phyloP scores from a whole-genome alignment of 2,329 filamentous ascomycete species.

The Hymenoscyphus infarciens region DNA sequence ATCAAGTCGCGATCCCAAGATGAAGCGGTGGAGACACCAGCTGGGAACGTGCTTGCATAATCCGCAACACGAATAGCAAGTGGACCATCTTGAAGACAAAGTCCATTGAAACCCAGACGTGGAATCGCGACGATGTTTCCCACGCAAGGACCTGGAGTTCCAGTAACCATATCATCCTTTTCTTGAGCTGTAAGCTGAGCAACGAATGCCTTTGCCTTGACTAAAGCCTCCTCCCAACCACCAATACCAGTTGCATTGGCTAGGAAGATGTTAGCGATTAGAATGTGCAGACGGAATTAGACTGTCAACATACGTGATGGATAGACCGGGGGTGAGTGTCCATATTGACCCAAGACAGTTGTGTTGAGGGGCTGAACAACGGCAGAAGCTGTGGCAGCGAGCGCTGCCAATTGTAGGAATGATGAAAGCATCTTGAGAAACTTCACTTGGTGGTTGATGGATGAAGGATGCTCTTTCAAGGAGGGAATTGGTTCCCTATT shows the following conservation, averaged over 20 bases:
- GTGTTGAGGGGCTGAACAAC: constrained; percentile 21
- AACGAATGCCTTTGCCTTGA: constrained; percentile 63
- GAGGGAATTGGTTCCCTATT: not conserved
- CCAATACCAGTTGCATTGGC: constrained; percentile 19
- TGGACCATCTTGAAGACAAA: constrained; percentile 42
- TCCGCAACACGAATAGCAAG: constrained; percentile 67
- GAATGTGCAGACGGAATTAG: not conserved
- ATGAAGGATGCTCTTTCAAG: constrained; percentile 1
- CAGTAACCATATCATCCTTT: constrained; percentile 49
- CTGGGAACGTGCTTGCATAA: constrained; percentile 66
- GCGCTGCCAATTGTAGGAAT: constrained; percentile 16
- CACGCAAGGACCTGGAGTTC: constrained; percentile 22
- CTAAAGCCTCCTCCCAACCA: constrained; percentile 64
- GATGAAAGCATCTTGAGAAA: constrained; percentile 11
- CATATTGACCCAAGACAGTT: constrained; percentile 23
- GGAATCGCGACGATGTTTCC: constrained; percentile 28
- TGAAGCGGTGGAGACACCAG: constrained; percentile 63
- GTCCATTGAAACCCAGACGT: constrained; percentile 26
- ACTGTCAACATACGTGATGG: constrained; percentile 29
- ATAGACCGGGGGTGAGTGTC: constrained; percentile 23
- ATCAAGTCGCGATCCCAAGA: constrained; percentile 66
- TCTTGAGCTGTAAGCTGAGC: constrained; percentile 73
- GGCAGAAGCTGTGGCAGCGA: constrained; percentile 22
- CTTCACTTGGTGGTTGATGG: constrained; percentile 1
- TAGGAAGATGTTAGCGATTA: constrained; percentile 30